Conservation (phyloP, 495 filamentous ascomycete species). For the Sordaria brevicollis region DNA sequence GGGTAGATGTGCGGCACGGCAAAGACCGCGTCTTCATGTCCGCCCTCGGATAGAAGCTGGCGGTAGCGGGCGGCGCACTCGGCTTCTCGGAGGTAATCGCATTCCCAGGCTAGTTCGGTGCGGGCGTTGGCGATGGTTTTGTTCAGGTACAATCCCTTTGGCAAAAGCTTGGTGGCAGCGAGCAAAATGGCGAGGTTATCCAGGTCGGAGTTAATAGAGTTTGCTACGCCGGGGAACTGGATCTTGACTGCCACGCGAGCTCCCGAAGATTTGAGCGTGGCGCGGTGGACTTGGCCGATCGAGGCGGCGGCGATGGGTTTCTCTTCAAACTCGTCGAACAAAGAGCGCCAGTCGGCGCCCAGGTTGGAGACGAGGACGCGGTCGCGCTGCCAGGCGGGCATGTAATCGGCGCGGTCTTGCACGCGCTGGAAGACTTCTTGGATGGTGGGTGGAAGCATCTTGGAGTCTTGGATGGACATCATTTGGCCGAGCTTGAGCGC, state of each 20-base stretch:
- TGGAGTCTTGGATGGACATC: slow-evolving; percentile 97
- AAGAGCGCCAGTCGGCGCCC: slow-evolving; percentile 72
- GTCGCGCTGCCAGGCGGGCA: slow-evolving; percentile 87
- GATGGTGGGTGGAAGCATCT: slow-evolving; percentile 80
- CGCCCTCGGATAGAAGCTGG: slow-evolving; percentile 44
- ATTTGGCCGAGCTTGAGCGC: slow-evolving; percentile 96
- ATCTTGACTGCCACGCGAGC: slow-evolving; percentile 85
- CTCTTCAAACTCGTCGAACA: slow-evolving; percentile 80
- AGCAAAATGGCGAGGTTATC: slow-evolving; percentile 86
- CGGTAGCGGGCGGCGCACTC: slow-evolving; percentile 65
- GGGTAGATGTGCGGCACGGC: slow-evolving; percentile 65
- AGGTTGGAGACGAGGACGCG: slow-evolving; percentile 69
- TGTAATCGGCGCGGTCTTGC: slow-evolving; percentile 95
- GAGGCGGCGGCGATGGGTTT: slow-evolving; percentile 93
- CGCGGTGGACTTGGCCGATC: slow-evolving; percentile 92
- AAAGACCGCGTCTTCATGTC: slow-evolving; percentile 60
- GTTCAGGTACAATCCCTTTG: slow-evolving; percentile 86
- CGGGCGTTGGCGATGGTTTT: slow-evolving; percentile 98
- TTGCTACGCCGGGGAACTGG: slow-evolving; percentile 94
- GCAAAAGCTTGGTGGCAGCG: slow-evolving; percentile 78
- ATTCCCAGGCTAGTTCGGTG: slow-evolving; percentile 89
- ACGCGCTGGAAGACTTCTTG: slow-evolving; percentile 84
- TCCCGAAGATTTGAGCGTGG: slow-evolving; percentile 63
- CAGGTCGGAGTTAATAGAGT: slow-evolving; percentile 90
- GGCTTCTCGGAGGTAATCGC: slow-evolving; percentile 87